Base-by-base conservation (phyloP, 225 moss, liverwort and hornwort species). In the Thuidium tamariscinum region DNA sequence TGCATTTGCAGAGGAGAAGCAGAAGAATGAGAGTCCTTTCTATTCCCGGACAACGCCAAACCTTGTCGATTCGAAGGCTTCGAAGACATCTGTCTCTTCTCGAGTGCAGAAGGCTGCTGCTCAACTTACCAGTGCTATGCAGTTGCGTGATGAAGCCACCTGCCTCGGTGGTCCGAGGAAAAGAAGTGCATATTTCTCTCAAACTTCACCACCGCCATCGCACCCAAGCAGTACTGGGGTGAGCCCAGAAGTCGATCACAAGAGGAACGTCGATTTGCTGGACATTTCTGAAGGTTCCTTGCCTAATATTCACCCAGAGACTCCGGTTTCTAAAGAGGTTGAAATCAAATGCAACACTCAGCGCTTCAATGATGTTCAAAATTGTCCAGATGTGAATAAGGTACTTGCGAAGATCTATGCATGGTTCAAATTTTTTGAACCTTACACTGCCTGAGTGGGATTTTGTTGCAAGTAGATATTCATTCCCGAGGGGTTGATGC, bases 131-230 rank as follows among this genome's bases (percentile, higher is more conserved):
- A 61, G 61, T 62, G 83, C 86, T 61, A 4, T 32, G 27, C 90
- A 84, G 72, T 80, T 85, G 73, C 88, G 84, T 77, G 82, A 73
- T 79, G 80, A 87, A 89, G 81, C 81, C 86, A 64, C 74, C 77
- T 86, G 82, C 79, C 88, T 49, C 42, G 65, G 70, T 79, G 82
- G 36, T 69, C 39, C 83, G 62, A 69, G 69, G 16, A 92, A 89
- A 65, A 65, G 64, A 52, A 94, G 94, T 92, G 87, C 88, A 11
- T 94, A 94, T 69, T 94, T 94, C 83, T 94, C 90, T 87, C 87
- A 55, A 68, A 49, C 88, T 86, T 71, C 86, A 52, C 82, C 87
- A 88, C 74, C 69, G 51, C 81, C 83, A 26, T 65, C 87, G 85
- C 77, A 69, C 51, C 48, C 81, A 69, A 74, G 54, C 10, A 81